phyloP scores from a whole-genome alignment of 768 basidiomycete species.

The Trametes sanguinea region DNA sequence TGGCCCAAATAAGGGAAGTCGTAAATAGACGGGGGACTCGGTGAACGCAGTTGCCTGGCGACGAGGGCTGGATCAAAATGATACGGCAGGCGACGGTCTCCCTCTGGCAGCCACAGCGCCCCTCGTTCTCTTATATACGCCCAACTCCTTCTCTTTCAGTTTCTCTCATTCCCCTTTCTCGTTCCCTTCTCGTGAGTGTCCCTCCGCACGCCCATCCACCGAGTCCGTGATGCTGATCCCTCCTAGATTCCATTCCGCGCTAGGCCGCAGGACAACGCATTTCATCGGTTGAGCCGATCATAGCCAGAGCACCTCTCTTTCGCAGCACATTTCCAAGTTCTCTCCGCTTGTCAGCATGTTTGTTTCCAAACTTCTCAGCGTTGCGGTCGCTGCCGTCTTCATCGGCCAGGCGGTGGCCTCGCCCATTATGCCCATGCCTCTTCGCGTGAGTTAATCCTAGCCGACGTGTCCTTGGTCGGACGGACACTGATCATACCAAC shows the following conservation, averaged over 20 bases:
- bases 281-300: constrained; percentile 33
- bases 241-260: constrained; percentile 23
- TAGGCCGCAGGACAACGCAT: constrained; percentile 39
- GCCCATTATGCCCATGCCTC: constrained; percentile 44
- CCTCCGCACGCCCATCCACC: constrained; percentile 2
- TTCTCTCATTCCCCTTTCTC: constrained; percentile 23
- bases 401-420: constrained; percentile 44
- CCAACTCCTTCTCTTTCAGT: constrained; percentile 13
- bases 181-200: constrained; percentile 26
- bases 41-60: constrained; percentile 7
- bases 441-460: constrained; percentile 34
- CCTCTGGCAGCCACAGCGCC: constrained; percentile 12
- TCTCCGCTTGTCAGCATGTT: constrained; percentile 44
- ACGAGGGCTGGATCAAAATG: constrained; percentile 16
- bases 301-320: constrained; percentile 25
- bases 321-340: constrained; percentile 27
- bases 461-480: background rate
- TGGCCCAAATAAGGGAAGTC: background rate
- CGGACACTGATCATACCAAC: background rate
- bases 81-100: constrained; percentile 8
- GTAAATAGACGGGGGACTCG: background rate
- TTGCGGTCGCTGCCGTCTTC: constrained; percentile 45
- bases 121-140: constrained; percentile 25
- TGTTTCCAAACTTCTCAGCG: constrained; percentile 41
- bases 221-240: background rate